Percentiles rank a stretch among this genome's conserved stretches.
These are phyloP conservation scores for Spinacia oleracea DNA, from an alignment of 179 eudicot genomes.

Conservation along the genomic window DNA sequence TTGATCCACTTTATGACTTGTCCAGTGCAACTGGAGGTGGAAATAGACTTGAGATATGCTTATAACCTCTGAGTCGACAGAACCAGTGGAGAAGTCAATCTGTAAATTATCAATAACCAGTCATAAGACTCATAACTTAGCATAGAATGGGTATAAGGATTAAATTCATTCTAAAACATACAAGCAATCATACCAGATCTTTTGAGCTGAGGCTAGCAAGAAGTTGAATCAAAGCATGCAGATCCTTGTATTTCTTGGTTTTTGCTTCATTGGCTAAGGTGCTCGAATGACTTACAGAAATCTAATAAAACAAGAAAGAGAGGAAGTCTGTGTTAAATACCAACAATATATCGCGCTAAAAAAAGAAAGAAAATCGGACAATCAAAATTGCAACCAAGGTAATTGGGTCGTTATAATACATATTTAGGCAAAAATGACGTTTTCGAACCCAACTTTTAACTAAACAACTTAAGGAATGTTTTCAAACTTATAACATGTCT, in stretches of 20 bases:
- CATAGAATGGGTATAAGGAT: slow-evolving; percentile 7
- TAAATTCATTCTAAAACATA: not conserved
- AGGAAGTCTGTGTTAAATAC: not conserved
- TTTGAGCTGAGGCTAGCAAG: slow-evolving; percentile 81
- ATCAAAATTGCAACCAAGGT: too few species aligned
- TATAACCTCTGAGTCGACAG: slow-evolving; percentile 67
- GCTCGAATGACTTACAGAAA: slow-evolving; percentile 52
- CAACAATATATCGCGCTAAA: too few species aligned
- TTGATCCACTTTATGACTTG: too few species aligned
- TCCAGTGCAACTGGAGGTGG: not conserved
- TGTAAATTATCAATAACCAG: slow-evolving; percentile 31
- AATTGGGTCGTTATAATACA: too few species aligned
- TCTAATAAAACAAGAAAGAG: slow-evolving; percentile 29
- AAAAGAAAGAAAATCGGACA: too few species aligned
- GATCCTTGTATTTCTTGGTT: slow-evolving; percentile 81
- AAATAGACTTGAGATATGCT: slow-evolving; percentile 72
- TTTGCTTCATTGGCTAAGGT: slow-evolving; percentile 72
- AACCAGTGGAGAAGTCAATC: slow-evolving; percentile 80
- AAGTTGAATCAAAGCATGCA: slow-evolving; percentile 88
- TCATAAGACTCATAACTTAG: slow-evolving; percentile 14
- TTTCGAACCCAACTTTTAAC: too few species aligned
- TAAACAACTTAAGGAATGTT: too few species aligned
- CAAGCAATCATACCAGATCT: slow-evolving; percentile 67
- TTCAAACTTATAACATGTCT: too few species aligned
- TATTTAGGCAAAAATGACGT: too few species aligned